Conservation (phyloP, 176 grass and related monocot species). For the Aegilops umbellulata region DNA sequence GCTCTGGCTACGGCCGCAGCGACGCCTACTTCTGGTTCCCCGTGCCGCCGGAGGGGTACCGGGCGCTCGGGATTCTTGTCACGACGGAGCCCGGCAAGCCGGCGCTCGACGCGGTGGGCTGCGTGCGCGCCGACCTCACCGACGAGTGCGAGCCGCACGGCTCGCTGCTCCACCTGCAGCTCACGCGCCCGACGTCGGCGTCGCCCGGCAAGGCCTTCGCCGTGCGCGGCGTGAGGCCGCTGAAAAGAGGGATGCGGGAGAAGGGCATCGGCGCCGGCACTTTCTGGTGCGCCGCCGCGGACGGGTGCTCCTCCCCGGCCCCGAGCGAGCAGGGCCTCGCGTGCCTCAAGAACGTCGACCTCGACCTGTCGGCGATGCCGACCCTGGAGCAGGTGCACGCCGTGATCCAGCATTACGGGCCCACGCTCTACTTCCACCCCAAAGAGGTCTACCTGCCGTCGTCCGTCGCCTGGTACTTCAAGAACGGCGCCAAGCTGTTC, state of each 20-base stretch:
- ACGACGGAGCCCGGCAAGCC: slow-evolving; percentile 49
- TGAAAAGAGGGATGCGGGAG: slow-evolving; percentile 44
- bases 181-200: background rate
- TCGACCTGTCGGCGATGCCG: slow-evolving; percentile 77
- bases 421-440: slow-evolving; percentile 79
- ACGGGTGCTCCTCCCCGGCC: slow-evolving; percentile 8
- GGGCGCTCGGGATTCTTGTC: slow-evolving; percentile 54
- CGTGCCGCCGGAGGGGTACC: slow-evolving; percentile 57
- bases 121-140: slow-evolving; percentile 72
- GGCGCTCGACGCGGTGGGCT: slow-evolving; percentile 43
- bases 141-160: slow-evolving; percentile 57
- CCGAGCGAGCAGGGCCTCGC: slow-evolving; percentile 31
- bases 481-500: slow-evolving; percentile 69
- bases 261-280: slow-evolving; percentile 55
- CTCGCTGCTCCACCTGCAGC: slow-evolving; percentile 47
- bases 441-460: slow-evolving; percentile 85
- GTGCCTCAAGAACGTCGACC: slow-evolving; percentile 70
- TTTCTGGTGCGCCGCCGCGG: slow-evolving; percentile 59
- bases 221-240: slow-evolving; percentile 60
- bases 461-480: slow-evolving; percentile 94
- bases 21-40: slow-evolving; percentile 76
- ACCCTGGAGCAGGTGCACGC: slow-evolving; percentile 81
- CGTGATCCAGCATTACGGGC: slow-evolving; percentile 81
- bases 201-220: slow-evolving; percentile 27
- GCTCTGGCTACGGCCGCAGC: background rate